Percentiles rank a stretch among this genome's conserved stretches.
Conservation (phyloP, 805 yeast species). For the Wickerhamiella brachini region DNA sequence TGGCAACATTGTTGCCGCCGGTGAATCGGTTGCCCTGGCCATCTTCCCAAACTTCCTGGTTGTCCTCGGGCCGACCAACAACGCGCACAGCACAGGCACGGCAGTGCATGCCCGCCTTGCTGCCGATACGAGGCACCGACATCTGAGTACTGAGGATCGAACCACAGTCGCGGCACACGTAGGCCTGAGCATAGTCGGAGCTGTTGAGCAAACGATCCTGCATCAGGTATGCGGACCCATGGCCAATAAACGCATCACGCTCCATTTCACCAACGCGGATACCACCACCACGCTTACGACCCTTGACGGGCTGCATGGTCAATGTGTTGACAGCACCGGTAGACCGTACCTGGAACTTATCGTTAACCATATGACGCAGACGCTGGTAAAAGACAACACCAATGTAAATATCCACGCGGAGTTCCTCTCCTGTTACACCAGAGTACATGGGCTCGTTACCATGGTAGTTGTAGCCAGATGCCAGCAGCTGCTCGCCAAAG, state of each 20-base stretch:
- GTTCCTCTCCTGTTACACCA: slow-evolving; percentile 96
- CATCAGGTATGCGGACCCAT: slow-evolving; percentile 87
- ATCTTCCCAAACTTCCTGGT: slow-evolving; percentile 77
- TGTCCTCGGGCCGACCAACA: slow-evolving; percentile 30
- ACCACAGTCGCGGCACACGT: slow-evolving; percentile 87
- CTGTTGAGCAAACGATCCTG: slow-evolving; percentile 93
- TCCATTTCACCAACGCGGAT: slow-evolving; percentile 99
- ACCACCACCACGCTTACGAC: slow-evolving; percentile 98
- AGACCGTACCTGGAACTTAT: slow-evolving; percentile 97
- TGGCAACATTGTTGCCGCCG: slow-evolving; percentile 89
- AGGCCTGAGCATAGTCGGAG: slow-evolving; percentile 86
- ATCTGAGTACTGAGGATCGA: slow-evolving; percentile 79
- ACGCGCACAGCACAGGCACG: slow-evolving; percentile 76
- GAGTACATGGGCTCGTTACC: slow-evolving; percentile 99
- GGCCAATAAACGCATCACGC: slow-evolving; percentile 97
- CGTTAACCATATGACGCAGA: slow-evolving; percentile 98
- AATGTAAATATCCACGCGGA: slow-evolving; percentile 87
- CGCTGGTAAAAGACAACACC: slow-evolving; percentile 98
- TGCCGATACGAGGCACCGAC: slow-evolving; percentile 83
- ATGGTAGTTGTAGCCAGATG: slow-evolving; percentile 91
- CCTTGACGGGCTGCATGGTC: slow-evolving; percentile 99
- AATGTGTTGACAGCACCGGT: slow-evolving; percentile 95
- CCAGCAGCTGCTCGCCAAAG: slow-evolving; percentile 81
- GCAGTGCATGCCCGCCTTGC: slow-evolving; percentile 65
- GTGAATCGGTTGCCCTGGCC: slow-evolving; percentile 83